phyloP scores from a whole-genome alignment of 768 basidiomycete genomes.

The Hypsizygus marmoreus region DNA sequence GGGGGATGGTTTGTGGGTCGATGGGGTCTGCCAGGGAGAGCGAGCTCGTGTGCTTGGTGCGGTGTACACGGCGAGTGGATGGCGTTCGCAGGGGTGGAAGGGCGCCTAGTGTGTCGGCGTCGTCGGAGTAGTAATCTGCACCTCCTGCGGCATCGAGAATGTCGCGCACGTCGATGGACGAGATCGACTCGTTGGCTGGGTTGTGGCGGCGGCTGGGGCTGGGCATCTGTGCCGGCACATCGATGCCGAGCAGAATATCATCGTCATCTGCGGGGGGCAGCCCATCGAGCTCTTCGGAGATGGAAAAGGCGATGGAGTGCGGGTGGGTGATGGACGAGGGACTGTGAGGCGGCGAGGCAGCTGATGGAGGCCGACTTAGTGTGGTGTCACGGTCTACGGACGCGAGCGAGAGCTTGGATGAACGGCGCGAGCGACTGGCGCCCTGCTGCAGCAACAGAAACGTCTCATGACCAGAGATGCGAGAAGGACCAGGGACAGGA shows the following conservation, averaged over 20 bases:
- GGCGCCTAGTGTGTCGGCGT: no score
- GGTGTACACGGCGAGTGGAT: constrained; percentile 1
- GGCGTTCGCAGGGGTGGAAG: no score
- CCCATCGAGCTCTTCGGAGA: constrained; percentile 19
- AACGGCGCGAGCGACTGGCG: constrained; percentile 30
- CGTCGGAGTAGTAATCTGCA: constrained; percentile 23
- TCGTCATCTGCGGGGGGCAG: constrained; percentile 29
- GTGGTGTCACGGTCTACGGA: constrained; percentile 2
- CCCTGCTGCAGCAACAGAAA: constrained; percentile 40
- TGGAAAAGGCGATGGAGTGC: constrained; percentile 30
- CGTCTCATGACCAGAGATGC: constrained; percentile 52
- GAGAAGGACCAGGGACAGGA: constrained; percentile 64
- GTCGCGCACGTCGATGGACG: constrained; percentile 38
- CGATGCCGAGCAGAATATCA: constrained; percentile 3
- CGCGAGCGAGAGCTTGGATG: constrained; percentile 24
- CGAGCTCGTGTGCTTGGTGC: constrained; percentile 10
- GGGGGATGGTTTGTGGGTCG: constrained; percentile 27
- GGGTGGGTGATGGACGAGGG: constrained; percentile 19
- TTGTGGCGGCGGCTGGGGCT: neutral
- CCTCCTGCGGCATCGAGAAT: constrained; percentile 17
- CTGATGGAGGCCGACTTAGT: constrained; percentile 1
- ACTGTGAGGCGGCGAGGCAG: constrained; percentile 18
- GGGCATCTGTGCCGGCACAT: constrained; percentile 3
- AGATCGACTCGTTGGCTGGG: constrained; percentile 27
- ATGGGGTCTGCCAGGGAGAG: constrained; percentile 31